These are phyloP conservation scores for Tetrapisispora fleetii DNA, from an alignment of 805 yeast genomes.

Conservation along the genomic window DNA sequence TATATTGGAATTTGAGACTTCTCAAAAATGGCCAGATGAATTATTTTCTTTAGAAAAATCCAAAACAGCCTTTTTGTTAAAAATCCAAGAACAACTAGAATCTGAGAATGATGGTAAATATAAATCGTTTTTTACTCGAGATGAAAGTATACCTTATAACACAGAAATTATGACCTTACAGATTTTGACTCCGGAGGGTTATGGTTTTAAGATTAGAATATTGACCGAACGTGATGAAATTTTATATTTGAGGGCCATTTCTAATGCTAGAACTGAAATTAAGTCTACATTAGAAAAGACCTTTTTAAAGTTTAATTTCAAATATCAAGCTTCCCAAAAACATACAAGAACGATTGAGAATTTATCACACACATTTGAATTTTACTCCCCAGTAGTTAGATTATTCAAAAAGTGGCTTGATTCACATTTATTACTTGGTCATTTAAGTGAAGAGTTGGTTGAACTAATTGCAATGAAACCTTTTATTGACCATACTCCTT, in stretches of 20 bases:
- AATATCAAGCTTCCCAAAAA: conserved; percentile 56
- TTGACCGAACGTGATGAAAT: conserved; percentile 77
- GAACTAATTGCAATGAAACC: conserved; percentile 78
- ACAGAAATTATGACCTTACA: conserved; percentile 47
- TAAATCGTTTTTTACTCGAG: conserved; percentile 52
- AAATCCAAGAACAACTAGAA: conserved; percentile 42
- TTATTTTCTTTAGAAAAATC: conserved; percentile 74
- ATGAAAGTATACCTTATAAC: conserved; percentile 58
- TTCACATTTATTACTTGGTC: conserved; percentile 62
- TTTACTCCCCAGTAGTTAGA: conserved; percentile 71
- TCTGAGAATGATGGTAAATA: conserved; percentile 44
- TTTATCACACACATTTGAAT: conserved; percentile 60
- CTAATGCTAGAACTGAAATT: conserved; percentile 50
- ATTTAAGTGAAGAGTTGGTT: conserved; percentile 65
- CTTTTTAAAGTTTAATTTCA: conserved; percentile 52
- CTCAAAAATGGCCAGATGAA: conserved; percentile 95
- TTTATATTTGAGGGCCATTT: conserved; percentile 61
- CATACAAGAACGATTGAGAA: conserved; percentile 75
- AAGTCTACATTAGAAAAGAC: conserved; percentile 50
- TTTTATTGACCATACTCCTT: conserved; percentile 85
- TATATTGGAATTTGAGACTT: conserved; percentile 77
- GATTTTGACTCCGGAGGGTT: conserved; percentile 81
- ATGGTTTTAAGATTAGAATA: conserved; percentile 68
- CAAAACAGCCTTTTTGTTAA: conserved; percentile 79
- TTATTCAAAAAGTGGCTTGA: conserved; percentile 86